A percentile compares a stretch with the other conserved stretches of the same genome.
These are phyloP conservation scores for Metschnikowia santaceciliae DNA, from an alignment of 805 yeast genomes.

Conservation along the genomic window DNA sequence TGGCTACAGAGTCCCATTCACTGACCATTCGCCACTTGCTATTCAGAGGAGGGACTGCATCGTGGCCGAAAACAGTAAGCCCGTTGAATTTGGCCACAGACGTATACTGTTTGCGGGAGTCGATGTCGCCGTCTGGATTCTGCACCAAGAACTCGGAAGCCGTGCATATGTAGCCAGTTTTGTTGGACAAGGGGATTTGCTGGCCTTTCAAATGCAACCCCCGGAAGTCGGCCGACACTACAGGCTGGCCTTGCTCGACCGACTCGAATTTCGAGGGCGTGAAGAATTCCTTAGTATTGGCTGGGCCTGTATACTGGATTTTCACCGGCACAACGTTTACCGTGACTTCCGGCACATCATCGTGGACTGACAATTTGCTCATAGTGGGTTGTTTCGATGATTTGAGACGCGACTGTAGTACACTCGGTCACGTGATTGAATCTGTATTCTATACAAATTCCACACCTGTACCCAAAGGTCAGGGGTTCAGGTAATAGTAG, in stretches of 20 bases:
- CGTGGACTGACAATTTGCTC: background rate
- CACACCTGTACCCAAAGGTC: background rate
- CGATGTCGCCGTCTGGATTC: background rate
- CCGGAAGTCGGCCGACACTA: slow-evolving; percentile 12
- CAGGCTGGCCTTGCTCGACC: slow-evolving; percentile 3
- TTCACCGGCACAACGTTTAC: slow-evolving; percentile 14
- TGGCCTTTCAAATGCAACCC: slow-evolving; percentile 16
- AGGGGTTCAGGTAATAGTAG: no score
- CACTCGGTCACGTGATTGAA: background rate
- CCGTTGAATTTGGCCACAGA: slow-evolving; percentile 12
- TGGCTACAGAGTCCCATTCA: slow-evolving; percentile 16
- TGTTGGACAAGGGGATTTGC: slow-evolving; percentile 5
- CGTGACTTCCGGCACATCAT: slow-evolving; percentile 6
- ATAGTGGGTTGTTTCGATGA: background rate
- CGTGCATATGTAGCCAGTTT: slow-evolving; percentile 10
- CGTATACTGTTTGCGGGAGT: slow-evolving; percentile 10
- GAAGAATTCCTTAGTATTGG: slow-evolving; percentile 12
- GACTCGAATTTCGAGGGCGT: slow-evolving; percentile 9
- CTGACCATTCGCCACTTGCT: slow-evolving; percentile 13
- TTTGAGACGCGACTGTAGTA: background rate
- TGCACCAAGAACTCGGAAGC: slow-evolving; percentile 9
- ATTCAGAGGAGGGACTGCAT: slow-evolving; percentile 12
- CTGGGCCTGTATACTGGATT: slow-evolving; percentile 13
- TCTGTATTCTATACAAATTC: no score
- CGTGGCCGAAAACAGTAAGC: slow-evolving; percentile 15